Conservation (phyloP, 345 rosid species). For the Corymbia maculata region DNA sequence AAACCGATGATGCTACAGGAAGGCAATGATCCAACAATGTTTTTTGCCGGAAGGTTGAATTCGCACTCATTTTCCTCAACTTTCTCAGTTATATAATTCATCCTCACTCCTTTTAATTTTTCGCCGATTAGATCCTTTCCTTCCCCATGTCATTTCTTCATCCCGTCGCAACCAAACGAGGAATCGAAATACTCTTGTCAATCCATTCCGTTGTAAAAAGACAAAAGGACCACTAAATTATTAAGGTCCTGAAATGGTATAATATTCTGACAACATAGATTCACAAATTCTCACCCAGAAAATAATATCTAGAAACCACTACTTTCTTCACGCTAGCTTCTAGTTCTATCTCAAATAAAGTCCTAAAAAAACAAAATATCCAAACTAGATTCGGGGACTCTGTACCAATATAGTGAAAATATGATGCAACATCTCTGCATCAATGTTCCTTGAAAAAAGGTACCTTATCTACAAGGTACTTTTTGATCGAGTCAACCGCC, state of each 20-base stretch:
- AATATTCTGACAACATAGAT: background rate
- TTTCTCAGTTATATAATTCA: background rate
- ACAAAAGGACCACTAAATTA: background rate
- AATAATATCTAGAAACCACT: background rate
- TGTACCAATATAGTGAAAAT: background rate
- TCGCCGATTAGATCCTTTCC: background rate
- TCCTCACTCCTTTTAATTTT: background rate
- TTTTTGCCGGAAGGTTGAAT: background rate
- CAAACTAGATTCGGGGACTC: background rate
- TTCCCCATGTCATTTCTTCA: background rate
- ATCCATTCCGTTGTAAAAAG: background rate
- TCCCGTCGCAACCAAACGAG: background rate
- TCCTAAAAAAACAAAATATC: background rate
- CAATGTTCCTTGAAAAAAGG: slow-evolving; percentile 21
- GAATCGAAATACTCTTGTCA: background rate
- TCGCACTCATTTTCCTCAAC: background rate
- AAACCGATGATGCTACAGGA: background rate
- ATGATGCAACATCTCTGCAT: background rate
- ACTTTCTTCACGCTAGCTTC: background rate
- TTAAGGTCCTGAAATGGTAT: background rate
- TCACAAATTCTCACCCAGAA: background rate
- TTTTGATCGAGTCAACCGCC: too few relatives aligned
- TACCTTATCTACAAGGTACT: slow-evolving; percentile 20
- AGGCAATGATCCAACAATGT: background rate
- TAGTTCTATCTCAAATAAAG: background rate